Evolutionary conservation across 768 basidiomycete species (phyloP).

Genomic region (Auricularia heimuer): DNA sequence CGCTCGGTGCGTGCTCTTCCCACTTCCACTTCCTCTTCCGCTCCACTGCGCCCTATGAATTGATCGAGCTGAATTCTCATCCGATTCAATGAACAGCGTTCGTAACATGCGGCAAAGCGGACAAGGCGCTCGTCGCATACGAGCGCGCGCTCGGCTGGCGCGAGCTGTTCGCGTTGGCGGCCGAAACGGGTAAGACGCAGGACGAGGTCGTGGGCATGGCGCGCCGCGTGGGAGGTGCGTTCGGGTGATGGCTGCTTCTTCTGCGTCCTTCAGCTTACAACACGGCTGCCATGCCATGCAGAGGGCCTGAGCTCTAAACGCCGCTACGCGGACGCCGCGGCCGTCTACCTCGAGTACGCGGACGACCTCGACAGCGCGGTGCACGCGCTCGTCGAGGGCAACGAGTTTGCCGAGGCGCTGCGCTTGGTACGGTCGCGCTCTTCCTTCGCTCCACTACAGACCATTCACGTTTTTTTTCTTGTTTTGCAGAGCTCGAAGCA

Average conservation of each 20-base stretch:
- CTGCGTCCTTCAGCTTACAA: neutral
- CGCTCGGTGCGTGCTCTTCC: slow-evolving; percentile 42
- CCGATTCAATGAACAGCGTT: slow-evolving; percentile 47
- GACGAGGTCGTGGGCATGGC: slow-evolving; percentile 58
- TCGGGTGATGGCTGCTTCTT: slow-evolving; percentile 1
- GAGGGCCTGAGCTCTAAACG: slow-evolving; percentile 80
- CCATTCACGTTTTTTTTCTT: slow-evolving; percentile 1
- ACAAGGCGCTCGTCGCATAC: slow-evolving; percentile 78
- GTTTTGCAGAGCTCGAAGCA: slow-evolving; percentile 55
- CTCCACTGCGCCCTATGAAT: too few relatives aligned
- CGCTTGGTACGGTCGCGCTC: slow-evolving; percentile 50
- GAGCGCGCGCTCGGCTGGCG: slow-evolving; percentile 87
- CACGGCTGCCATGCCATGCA: slow-evolving; percentile 19
- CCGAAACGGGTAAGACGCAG: slow-evolving; percentile 35
- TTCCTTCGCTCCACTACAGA: neutral
- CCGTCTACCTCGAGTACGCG: slow-evolving; percentile 76
- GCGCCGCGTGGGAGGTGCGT: slow-evolving; percentile 71
- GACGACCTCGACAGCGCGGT: slow-evolving; percentile 70
- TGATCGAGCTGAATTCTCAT: slow-evolving; percentile 1
- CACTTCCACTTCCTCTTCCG: slow-evolving; percentile 10
- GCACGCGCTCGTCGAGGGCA: slow-evolving; percentile 67
- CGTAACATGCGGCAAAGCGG: slow-evolving; percentile 46
- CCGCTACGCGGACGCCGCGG: slow-evolving; percentile 68
- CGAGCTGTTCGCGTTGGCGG: slow-evolving; percentile 76
- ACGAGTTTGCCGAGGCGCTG: slow-evolving; percentile 79